These are phyloP conservation scores for Raffaelea arxii DNA, from an alignment of 2,329 filamentous ascomycete genomes.

Conservation along the genomic window DNA sequence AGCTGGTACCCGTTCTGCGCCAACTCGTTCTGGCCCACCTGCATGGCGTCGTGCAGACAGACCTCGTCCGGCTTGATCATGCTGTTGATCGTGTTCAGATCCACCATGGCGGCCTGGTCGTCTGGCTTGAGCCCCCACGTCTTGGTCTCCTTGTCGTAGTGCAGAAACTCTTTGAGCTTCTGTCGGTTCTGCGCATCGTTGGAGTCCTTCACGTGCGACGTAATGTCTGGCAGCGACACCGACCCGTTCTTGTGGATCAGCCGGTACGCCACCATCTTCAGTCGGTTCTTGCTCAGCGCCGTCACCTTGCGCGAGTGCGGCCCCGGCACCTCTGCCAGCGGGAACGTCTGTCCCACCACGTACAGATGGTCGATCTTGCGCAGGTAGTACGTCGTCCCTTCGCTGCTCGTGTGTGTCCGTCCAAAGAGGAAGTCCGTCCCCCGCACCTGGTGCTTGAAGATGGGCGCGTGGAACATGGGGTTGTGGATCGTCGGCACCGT, in stretches of 20 bases:
- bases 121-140: constrained; percentile 72
- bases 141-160: constrained; percentile 78
- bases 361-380: constrained; percentile 86
- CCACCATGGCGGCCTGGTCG: constrained; percentile 68
- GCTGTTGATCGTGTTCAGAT: constrained; percentile 68
- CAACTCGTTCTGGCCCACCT: constrained; percentile 84
- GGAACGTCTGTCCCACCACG: constrained; percentile 87
- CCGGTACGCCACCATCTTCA: constrained; percentile 92
- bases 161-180: constrained; percentile 93
- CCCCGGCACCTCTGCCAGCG: constrained; percentile 82
- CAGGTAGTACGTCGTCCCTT: constrained; percentile 73
- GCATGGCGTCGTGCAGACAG: constrained; percentile 91
- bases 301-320: constrained; percentile 93
- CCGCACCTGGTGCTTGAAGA: constrained; percentile 77
- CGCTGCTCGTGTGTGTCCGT: constrained; percentile 66
- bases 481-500: constrained; percentile 88
- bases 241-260: constrained; percentile 70
- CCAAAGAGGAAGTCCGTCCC: constrained; percentile 79
- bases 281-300: constrained; percentile 89
- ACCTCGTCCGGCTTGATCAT: constrained; percentile 96
- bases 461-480: constrained; percentile 85
- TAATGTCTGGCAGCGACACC: constrained; percentile 74
- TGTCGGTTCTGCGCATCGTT: constrained; percentile 93
- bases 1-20: constrained; percentile 79
- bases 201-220: constrained; percentile 82